A percentile compares a stretch with the other conserved stretches of the same genome.
These are phyloP conservation scores for Populus tomentosa DNA, from an alignment of 441 rosid genomes.

Conservation along the genomic window DNA sequence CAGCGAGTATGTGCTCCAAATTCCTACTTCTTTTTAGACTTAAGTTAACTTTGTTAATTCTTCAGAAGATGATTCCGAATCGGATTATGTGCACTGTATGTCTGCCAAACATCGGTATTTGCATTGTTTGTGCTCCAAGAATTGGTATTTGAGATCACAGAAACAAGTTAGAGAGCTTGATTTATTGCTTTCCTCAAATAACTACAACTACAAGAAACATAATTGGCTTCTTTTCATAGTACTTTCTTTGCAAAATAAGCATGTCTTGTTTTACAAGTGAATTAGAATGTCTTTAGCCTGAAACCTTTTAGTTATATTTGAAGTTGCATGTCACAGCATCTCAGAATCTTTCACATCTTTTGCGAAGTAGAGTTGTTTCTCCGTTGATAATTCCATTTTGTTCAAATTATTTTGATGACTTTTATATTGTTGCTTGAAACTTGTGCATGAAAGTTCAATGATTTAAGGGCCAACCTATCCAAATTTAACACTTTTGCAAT, in stretches of 20 bases:
- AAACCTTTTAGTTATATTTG: not conserved
- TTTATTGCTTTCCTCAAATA: not conserved
- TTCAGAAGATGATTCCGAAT: not conserved
- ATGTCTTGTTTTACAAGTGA: not conserved
- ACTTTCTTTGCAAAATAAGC: not conserved
- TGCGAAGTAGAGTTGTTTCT: no score
- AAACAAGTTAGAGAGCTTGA: not conserved
- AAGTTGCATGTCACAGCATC: not conserved
- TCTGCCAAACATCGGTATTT: not conserved
- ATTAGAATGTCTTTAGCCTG: not conserved
- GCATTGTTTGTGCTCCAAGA: not conserved
- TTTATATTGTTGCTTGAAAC: not conserved
- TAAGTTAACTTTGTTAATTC: not conserved
- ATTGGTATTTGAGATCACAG: not conserved
- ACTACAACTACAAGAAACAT: not conserved
- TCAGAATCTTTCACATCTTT: no score
- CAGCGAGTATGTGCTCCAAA: conserved; percentile 40
- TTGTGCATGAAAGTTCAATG: not conserved
- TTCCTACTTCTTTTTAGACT: not conserved
- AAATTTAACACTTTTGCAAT: not conserved
- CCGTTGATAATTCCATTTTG: not conserved
- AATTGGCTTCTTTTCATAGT: not conserved
- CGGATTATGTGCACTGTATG: not conserved
- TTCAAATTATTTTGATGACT: not conserved
- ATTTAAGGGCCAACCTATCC: not conserved